Percentiles rank a stretch among this genome's conserved stretches.
Evolutionary conservation across 805 yeast genomes (phyloP).

Genomic region (Sugiyamaella qingdaonensis): DNA sequence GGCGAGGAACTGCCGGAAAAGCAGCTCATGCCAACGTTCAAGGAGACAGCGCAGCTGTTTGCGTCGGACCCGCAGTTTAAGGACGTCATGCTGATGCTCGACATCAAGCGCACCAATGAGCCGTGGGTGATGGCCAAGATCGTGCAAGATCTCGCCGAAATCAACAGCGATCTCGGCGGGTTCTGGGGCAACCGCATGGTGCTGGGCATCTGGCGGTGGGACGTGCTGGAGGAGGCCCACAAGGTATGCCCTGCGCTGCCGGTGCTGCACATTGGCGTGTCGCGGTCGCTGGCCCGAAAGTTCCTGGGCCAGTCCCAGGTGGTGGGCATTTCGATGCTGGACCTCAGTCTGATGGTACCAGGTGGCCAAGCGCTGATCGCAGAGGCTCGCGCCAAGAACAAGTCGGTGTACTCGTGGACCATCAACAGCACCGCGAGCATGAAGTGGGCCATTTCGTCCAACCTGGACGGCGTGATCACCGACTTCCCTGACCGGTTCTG

Average conservation of each 20-base stretch:
- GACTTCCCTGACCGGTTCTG: conserved; percentile 30
- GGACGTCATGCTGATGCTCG: conserved; percentile 43
- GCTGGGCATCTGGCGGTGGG: conserved; percentile 52
- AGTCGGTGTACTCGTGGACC: conserved; percentile 50
- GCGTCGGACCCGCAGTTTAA: conserved; percentile 30
- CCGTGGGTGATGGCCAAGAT: conserved; percentile 41
- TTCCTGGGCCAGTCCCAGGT: conserved; percentile 46
- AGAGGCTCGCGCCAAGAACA: conserved; percentile 30
- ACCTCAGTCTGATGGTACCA: conserved; percentile 42
- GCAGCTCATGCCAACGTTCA: conserved; percentile 41
- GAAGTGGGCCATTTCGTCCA: conserved; percentile 35
- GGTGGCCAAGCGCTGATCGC: conserved; percentile 36
- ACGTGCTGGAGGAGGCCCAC: conserved; percentile 42
- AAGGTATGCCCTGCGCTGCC: conserved; percentile 36
- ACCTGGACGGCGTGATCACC: conserved; percentile 41
- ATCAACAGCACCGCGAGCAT: conserved; percentile 39
- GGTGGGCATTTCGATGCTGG: conserved; percentile 51
- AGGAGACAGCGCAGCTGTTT: conserved; percentile 40
- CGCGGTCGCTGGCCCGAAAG: conserved; percentile 32
- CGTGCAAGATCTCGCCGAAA: conserved; percentile 34
- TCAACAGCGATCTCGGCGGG: conserved; percentile 36
- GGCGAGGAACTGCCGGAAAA: conserved; percentile 26
- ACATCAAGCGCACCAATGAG: conserved; percentile 47
- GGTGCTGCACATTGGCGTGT: conserved; percentile 37
- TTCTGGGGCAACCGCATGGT: conserved; percentile 46